Evolutionary conservation across 371 early-diverging fungal genomes (phyloP), one percentile per base, ranked within the genome.

Genomic region (Entomophthora muscae): DNA sequence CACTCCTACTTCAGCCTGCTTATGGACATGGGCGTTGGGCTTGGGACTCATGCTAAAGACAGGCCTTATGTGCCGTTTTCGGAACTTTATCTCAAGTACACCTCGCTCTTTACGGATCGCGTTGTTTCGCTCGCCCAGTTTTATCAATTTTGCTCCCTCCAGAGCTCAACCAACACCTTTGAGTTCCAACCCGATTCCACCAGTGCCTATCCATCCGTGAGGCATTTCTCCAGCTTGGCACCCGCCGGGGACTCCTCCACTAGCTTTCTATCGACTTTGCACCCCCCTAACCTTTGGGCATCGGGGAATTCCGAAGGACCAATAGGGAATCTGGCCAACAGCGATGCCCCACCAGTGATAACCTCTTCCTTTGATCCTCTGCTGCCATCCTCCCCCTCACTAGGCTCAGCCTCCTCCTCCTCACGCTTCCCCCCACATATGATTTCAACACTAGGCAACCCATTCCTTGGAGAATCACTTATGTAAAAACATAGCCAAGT

Each of bases 1-100:
- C 56, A 55, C 28, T 22, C 56, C 22, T 55, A 55, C 56, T 55
- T 55, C 28, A 55, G 56, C 28, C 56, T 55, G 22, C 56, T 55
- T 26, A 55, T 55, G 28, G 56, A 55, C n/a, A 55, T 55, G 56
- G 56, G 56, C 7, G 24, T 55, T 22, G 56, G 56, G 12, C 56
- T 55, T 24, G 22, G 12, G n/a, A 55, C 26, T 13, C 56, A 22
- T 17, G 7, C 28, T 24, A 22, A 26, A 55, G 28, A 55, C 28
- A 22, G 56, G 28, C 56, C 56, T 26, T 55, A 22, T 55, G 56
- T 55, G 22, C 56, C 56, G 12, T 55, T 55, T 24, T 24, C 24
- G 7, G 12, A 55, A n/a, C 56, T 55, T 26, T 55, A 55, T 55
- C 56, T 24, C 22, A 55, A 55, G 26, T 55, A 55, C 28, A 55